A percentile compares a stretch with the other conserved stretches of the same genome.
Conservation (phyloP, 305 asterid genomes). For the Rubia tinctorum region DNA sequence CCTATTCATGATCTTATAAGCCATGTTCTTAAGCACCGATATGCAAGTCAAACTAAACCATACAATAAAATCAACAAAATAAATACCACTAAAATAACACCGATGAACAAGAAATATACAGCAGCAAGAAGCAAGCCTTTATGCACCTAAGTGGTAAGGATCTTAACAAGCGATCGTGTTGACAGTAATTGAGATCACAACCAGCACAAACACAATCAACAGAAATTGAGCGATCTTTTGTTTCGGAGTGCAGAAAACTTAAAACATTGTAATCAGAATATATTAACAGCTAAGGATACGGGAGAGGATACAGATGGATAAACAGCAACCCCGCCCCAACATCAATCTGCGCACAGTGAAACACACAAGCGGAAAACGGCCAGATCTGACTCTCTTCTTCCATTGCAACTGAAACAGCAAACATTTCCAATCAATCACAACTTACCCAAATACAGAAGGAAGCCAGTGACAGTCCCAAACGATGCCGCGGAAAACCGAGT, state of each 20-base stretch:
- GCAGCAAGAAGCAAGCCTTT: background rate
- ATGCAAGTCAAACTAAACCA: background rate
- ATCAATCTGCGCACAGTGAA: conserved; percentile 50
- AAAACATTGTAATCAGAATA: conserved; percentile 8
- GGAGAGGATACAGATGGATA: conserved; percentile 71
- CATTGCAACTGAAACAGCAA: conserved; percentile 19
- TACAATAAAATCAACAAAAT: background rate
- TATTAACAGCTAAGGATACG: conserved; percentile 60
- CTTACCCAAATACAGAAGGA: conserved; percentile 23
- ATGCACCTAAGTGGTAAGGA: background rate
- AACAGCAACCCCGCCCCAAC: conserved; percentile 52
- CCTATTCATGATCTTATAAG: background rate
- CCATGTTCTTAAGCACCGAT: background rate
- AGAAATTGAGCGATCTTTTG: background rate
- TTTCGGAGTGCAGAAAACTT: background rate
- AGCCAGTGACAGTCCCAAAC: conserved; percentile 2
- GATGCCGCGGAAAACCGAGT: background rate
- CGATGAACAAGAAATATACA: no score
- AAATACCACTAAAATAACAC: background rate
- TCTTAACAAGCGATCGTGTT: background rate
- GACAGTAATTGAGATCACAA: background rate
- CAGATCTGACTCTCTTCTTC: conserved; percentile 24
- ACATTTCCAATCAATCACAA: background rate
- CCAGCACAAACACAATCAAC: background rate
- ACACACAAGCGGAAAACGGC: conserved; percentile 19